Percentiles rank a stretch among this genome's conserved stretches.
These are phyloP conservation scores for Sarocladium oryzae DNA, from an alignment of 2,329 filamentous ascomycete species.

Conservation along the genomic window DNA sequence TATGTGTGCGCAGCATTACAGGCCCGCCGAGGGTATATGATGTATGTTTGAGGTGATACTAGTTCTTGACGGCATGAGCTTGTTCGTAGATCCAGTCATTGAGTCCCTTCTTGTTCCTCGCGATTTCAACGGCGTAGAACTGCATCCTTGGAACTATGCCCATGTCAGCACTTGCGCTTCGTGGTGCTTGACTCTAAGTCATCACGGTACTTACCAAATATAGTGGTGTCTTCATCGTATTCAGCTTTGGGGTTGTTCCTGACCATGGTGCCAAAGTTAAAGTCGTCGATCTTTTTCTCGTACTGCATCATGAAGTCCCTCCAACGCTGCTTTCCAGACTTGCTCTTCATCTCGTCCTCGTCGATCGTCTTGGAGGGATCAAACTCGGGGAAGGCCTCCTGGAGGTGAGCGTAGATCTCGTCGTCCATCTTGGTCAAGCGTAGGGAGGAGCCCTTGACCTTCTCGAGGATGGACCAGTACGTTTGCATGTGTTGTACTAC, in stretches of 20 bases:
- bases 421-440: slow-evolving; percentile 92
- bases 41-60: neutral
- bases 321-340: slow-evolving; percentile 89
- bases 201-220: slow-evolving; percentile 87
- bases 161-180: neutral
- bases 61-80: slow-evolving; percentile 52
- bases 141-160: slow-evolving; percentile 47
- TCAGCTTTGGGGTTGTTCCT: slow-evolving; percentile 71
- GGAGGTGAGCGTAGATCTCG: slow-evolving; percentile 87
- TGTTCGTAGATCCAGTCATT: slow-evolving; percentile 98
- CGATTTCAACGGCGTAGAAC: slow-evolving; percentile 49
- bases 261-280: slow-evolving; percentile 95
- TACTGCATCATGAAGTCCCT: slow-evolving; percentile 89
- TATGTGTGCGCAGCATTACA: neutral
- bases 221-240: slow-evolving; percentile 83
- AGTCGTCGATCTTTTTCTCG: slow-evolving; percentile 93
- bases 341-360: slow-evolving; percentile 97
- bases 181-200: no score
- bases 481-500: slow-evolving; percentile 93
- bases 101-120: slow-evolving; percentile 70
- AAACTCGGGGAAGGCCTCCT: slow-evolving; percentile 85
- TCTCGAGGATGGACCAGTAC: slow-evolving; percentile 94
- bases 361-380: slow-evolving; percentile 74
- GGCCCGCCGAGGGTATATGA: no score
- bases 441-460: slow-evolving; percentile 78